These are phyloP conservation scores for Ilyonectria sp. DNA, from an alignment of 2,329 filamentous ascomycete species.

Conservation along the genomic window DNA sequence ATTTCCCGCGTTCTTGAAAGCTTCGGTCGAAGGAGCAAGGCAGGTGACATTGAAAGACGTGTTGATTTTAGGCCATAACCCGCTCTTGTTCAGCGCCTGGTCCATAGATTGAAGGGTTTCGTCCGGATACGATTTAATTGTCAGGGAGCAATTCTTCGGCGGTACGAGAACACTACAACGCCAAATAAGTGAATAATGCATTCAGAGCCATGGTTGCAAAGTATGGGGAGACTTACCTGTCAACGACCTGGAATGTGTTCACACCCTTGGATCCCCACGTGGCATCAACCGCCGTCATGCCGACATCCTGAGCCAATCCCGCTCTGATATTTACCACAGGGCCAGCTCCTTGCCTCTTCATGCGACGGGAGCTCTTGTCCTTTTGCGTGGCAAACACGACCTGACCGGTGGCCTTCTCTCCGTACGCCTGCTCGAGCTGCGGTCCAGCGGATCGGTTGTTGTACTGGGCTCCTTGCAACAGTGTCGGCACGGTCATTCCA, in stretches of 20 bases:
- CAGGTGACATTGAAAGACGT: slow-evolving; percentile 39
- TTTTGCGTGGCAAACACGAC: slow-evolving; percentile 32
- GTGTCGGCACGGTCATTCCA: slow-evolving; percentile 34
- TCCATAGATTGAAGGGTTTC: slow-evolving; percentile 31
- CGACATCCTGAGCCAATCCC: slow-evolving; percentile 38
- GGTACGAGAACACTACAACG: slow-evolving; percentile 33
- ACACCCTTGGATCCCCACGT: slow-evolving; percentile 35
- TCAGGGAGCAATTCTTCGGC: slow-evolving; percentile 35
- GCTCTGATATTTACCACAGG: slow-evolving; percentile 30
- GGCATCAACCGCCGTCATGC: slow-evolving; percentile 42
- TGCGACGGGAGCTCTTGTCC: background rate
- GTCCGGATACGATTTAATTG: slow-evolving; percentile 26
- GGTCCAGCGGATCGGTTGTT: slow-evolving; percentile 41
- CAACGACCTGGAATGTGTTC: slow-evolving; percentile 39
- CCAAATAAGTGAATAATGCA: background rate
- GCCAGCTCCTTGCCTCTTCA: slow-evolving; percentile 16
- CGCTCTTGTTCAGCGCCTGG: slow-evolving; percentile 31
- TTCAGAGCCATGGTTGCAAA: background rate
- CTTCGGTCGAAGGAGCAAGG: slow-evolving; percentile 39
- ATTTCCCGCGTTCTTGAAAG: slow-evolving; percentile 36
- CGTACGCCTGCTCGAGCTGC: slow-evolving; percentile 28
- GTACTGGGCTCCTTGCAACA: slow-evolving; percentile 26
- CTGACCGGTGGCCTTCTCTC: slow-evolving; percentile 33
- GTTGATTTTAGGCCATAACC: slow-evolving; percentile 36
- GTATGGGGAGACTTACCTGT: slow-evolving; percentile 22